phyloP scores from a whole-genome alignment of 352 stramenopile species.

The Pythium dissimile region DNA sequence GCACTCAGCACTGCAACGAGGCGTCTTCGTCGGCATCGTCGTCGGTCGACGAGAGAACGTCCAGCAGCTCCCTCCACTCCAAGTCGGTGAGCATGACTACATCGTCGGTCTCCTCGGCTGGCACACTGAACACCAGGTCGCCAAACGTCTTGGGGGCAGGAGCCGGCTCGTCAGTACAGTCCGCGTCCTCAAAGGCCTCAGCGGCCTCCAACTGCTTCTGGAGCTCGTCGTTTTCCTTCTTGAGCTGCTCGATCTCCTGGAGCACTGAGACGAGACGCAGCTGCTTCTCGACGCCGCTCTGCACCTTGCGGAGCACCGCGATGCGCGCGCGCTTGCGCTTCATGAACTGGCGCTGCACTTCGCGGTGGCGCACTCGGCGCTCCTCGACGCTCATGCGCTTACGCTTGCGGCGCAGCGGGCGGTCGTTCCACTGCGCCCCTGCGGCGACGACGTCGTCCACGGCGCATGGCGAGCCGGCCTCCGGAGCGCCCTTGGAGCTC shows the following conservation, averaged over 20 bases:
- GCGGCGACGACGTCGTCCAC: background rate
- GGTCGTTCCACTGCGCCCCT: background rate
- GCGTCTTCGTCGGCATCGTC: background rate
- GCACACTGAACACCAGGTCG: constrained; percentile 10
- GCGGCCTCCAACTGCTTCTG: constrained; percentile 1
- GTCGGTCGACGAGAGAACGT: constrained; percentile 14
- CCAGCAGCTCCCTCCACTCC: constrained; percentile 12
- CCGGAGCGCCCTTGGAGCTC: background rate
- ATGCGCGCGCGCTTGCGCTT: constrained; percentile 21
- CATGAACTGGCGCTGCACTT: constrained; percentile 27
- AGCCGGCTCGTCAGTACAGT: background rate
- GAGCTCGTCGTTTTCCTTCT: constrained; percentile 6
- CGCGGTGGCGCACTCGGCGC: constrained; percentile 19
- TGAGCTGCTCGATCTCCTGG: constrained; percentile 10
- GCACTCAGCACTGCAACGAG: no score
- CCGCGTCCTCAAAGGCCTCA: background rate
- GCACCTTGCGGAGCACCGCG: constrained; percentile 15
- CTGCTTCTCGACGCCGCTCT: constrained; percentile 9
- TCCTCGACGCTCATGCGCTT: constrained; percentile 21
- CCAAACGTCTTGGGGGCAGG: background rate
- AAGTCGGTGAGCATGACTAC: constrained; percentile 2
- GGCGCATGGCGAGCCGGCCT: background rate
- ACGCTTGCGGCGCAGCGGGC: constrained; percentile 13
- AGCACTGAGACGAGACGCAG: constrained; percentile 5
- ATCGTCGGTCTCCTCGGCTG: background rate